phyloP scores from a whole-genome alignment of 345 rosid species.

The Citrus mangshanensis region DNA sequence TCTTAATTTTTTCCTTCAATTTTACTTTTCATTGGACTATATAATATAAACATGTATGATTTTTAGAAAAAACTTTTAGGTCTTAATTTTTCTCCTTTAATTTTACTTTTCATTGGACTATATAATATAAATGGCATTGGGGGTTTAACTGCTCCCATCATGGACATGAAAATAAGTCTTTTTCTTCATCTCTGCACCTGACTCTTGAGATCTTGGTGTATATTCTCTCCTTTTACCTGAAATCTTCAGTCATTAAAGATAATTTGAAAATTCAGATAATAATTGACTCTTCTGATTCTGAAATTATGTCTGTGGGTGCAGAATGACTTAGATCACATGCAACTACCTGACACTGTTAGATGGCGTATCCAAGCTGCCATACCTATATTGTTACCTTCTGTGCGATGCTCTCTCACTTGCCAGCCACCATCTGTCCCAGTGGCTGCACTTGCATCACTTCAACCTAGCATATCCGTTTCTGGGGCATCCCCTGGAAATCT shows the following conservation, averaged over 20 bases:
- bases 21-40: background rate
- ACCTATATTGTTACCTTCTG: constrained; percentile 70
- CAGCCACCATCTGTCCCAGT: constrained; percentile 65
- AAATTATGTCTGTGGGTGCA: constrained; percentile 34
- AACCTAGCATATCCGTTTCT: constrained; percentile 41
- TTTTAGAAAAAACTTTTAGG: background rate
- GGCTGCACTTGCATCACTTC: constrained; percentile 60
- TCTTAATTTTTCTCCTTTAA: background rate
- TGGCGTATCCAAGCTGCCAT: constrained; percentile 96
- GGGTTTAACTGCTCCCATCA: background rate
- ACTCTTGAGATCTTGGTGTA: background rate
- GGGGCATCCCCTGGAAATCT: constrained; percentile 36
- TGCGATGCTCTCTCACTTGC: constrained; percentile 58
- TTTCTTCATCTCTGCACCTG: background rate
- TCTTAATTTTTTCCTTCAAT: background rate
- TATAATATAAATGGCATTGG: background rate
- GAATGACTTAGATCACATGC: constrained; percentile 90
- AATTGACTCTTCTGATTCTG: background rate
- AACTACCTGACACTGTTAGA: constrained; percentile 76
- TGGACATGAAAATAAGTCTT: background rate
- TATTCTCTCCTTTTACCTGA: background rate
- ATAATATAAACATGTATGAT: background rate
- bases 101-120: background rate
- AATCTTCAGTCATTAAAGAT: background rate
- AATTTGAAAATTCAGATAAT: background rate